Conservation (phyloP, 306 rosid genomes). For the Sindora glabra region DNA sequence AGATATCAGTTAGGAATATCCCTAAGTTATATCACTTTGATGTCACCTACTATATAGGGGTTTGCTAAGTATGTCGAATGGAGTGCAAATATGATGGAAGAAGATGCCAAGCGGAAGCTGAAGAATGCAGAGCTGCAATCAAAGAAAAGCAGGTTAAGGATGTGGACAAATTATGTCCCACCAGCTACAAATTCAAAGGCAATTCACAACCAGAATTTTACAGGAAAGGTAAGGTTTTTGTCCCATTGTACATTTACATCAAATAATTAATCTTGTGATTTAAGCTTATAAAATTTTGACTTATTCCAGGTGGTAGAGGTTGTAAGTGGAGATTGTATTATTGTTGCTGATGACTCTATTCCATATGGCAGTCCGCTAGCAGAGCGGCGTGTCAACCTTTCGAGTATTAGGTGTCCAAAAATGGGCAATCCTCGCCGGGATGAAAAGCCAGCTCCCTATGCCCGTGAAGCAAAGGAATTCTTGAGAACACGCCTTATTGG, state of each 20-base stretch:
- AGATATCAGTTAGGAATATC: background rate
- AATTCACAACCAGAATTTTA: conserved; percentile 89
- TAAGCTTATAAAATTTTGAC: background rate
- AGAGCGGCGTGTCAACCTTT: conserved; percentile 91
- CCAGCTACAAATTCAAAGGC: conserved; percentile 93
- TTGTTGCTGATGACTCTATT: conserved; percentile 91
- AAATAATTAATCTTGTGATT: background rate
- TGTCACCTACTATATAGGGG: conserved; percentile 43
- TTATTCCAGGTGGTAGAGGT: conserved; percentile 89
- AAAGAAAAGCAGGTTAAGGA: conserved; percentile 64
- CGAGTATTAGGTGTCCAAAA: conserved; percentile 97
- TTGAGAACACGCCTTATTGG: conserved; percentile 90
- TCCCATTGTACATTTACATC: background rate
- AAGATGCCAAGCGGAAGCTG: conserved; percentile 76
- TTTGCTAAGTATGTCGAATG: conserved; percentile 87
- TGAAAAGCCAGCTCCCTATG: conserved; percentile 96
- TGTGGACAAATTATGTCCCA: conserved; percentile 90
- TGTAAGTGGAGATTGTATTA: conserved; percentile 90
- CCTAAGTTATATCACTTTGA: background rate
- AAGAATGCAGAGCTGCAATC: conserved; percentile 86
- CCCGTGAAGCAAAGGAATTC: conserved; percentile 98
- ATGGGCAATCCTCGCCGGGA: conserved; percentile 97
- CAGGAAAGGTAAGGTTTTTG: conserved; percentile 72
- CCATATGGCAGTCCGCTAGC: conserved; percentile 89
- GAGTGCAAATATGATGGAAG: conserved; percentile 99